These are phyloP conservation scores for Eucalyptus rudis DNA, from an alignment of 345 rosid species.

Conservation along the genomic window DNA sequence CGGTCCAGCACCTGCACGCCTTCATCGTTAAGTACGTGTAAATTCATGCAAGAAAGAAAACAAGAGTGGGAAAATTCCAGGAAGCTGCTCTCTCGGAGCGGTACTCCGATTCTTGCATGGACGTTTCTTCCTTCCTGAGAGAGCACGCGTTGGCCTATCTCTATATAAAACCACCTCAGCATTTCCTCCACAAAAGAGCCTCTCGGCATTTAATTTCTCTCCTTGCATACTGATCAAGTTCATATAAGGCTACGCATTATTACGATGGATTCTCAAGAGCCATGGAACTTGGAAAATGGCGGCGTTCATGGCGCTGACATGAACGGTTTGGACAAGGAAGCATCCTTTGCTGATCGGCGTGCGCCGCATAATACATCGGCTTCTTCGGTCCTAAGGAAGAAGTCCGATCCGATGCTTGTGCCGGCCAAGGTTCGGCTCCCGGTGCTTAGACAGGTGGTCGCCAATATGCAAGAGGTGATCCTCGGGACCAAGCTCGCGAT, in stretches of 20 bases:
- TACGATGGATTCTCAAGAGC: slow-evolving; percentile 6
- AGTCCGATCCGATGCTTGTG: slow-evolving; percentile 22
- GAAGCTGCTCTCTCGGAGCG: slow-evolving; percentile 16
- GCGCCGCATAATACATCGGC: neutral
- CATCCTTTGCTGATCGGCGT: neutral
- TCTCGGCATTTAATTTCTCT: neutral
- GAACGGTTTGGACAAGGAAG: neutral
- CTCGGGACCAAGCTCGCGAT: slow-evolving; percentile 32
- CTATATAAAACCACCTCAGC: neutral
- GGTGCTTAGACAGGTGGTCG: slow-evolving; percentile 3
- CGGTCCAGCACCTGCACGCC: neutral
- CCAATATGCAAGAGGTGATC: slow-evolving; percentile 30
- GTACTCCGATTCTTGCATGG: neutral
- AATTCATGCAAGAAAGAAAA: slow-evolving; percentile 14
- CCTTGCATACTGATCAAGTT: neutral
- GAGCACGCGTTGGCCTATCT: neutral
- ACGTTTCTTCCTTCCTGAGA: neutral
- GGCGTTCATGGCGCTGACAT: neutral
- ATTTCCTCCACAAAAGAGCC: neutral
- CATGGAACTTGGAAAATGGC: slow-evolving; percentile 15
- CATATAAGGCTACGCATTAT: neutral
- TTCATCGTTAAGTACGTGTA: slow-evolving; percentile 8
- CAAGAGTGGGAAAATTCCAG: slow-evolving; percentile 39
- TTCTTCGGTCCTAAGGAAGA: slow-evolving; percentile 23
- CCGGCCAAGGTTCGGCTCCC: slow-evolving; percentile 4